A percentile compares a stretch with the other conserved stretches of the same genome.
Conservation (phyloP, 2,329 filamentous ascomycete species). For the Sclerotinia spermophila region DNA sequence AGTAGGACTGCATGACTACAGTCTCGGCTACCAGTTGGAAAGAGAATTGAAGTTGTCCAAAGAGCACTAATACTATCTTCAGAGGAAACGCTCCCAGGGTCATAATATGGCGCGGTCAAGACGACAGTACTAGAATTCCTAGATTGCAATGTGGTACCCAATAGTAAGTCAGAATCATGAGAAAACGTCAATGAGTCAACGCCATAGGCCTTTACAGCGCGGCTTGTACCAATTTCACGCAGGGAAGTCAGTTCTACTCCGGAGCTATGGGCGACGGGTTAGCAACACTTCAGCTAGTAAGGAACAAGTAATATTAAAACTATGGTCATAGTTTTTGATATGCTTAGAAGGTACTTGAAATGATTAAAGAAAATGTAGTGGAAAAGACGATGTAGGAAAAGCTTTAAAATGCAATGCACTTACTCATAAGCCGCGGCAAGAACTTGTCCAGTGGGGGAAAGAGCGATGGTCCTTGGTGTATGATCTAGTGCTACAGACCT, state of each 20-base stretch:
- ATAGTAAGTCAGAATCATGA: conserved; percentile 70
- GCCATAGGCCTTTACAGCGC: conserved; percentile 73
- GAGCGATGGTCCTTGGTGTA: conserved; percentile 69
- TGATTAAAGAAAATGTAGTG: not conserved
- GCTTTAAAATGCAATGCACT: not conserved
- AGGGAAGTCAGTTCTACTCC: conserved; percentile 86
- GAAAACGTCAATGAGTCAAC: conserved; percentile 75
- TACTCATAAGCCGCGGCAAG: conserved; percentile 78
- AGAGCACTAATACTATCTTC: conserved; percentile 69
- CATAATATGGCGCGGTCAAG: conserved; percentile 70
- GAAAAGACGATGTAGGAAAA: not conserved
- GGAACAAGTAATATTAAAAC: not conserved
- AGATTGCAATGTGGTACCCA: conserved; percentile 68
- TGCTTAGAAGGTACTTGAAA: not conserved
- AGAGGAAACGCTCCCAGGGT: conserved; percentile 61
- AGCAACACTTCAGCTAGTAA: not conserved
- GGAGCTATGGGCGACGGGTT: conserved; percentile 35
- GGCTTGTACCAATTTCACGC: conserved; percentile 55
- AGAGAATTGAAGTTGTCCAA: conserved; percentile 83
- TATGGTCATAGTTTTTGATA: not conserved
- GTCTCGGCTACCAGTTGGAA: conserved; percentile 74
- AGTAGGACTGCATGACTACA: conserved; percentile 74
- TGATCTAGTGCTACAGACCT: conserved; percentile 76
- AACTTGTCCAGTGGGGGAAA: conserved; percentile 78
- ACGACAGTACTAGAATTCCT: conserved; percentile 68